phyloP scores from a whole-genome alignment of 345 rosid genomes.

The Gossypium bickii region DNA sequence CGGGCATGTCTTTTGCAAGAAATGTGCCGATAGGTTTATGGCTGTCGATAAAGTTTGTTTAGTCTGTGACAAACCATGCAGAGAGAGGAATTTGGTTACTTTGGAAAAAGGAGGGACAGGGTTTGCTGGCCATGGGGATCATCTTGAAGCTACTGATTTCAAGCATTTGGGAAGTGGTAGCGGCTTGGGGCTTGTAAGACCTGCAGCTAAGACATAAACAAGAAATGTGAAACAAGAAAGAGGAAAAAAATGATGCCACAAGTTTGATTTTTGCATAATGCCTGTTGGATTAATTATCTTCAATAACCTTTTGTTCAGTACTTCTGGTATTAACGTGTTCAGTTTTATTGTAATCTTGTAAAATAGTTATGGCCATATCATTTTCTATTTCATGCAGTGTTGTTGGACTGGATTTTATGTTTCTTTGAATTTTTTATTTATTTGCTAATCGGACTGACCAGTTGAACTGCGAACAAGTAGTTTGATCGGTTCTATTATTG shows the following conservation, averaged over 20 bases:
- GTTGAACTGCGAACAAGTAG: too few relatives aligned
- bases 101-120: constrained; percentile 90
- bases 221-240: constrained; percentile 5
- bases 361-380: neutral
- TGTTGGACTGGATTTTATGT: too few relatives aligned
- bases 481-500: too few relatives aligned
- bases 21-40: constrained; percentile 78
- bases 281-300: neutral
- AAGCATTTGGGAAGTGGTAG: constrained; percentile 96
- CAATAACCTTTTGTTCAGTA: neutral
- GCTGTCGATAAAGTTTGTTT: constrained; percentile 74
- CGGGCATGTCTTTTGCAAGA: constrained; percentile 97
- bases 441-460: too few relatives aligned
- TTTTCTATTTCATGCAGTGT: neutral
- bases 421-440: too few relatives aligned
- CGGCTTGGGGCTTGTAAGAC: constrained; percentile 89
- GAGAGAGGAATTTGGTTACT: constrained; percentile 65
- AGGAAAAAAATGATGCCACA: neutral
- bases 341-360: neutral
- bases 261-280: neutral
- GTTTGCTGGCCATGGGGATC: constrained; percentile 77
- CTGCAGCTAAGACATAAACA: constrained; percentile 53
- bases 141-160: constrained; percentile 78
- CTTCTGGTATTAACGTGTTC: neutral
- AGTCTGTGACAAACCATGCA: constrained; percentile 69